Evolutionary conservation across 1,139 yeast species (phyloP).

Genomic region (Taphrina deformans): DNA sequence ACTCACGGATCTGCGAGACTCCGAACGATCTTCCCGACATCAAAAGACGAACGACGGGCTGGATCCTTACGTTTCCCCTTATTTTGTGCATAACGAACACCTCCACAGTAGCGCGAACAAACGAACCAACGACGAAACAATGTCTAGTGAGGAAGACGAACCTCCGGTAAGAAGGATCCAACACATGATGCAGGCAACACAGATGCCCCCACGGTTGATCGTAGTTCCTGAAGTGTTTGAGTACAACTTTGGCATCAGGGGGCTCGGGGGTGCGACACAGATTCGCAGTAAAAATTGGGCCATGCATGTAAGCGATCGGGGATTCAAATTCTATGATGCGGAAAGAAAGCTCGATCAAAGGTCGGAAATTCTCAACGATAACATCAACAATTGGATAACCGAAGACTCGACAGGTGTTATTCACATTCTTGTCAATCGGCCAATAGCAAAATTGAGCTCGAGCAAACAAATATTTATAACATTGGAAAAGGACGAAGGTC

Average conservation of each 20-base stretch:
- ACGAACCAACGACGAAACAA: neutral
- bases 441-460: neutral
- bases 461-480: neutral
- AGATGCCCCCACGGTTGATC: neutral
- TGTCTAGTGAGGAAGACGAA: neutral
- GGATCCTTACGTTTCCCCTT: neutral
- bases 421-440: neutral
- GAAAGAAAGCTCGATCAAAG: neutral
- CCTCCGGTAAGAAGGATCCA: neutral
- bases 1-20: neutral
- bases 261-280: neutral
- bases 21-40: neutral
- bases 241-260: neutral
- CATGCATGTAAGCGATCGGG: neutral
- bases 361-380: neutral
- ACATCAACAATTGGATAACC: neutral
- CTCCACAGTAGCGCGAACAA: neutral
- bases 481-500: neutral
- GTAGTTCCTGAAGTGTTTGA: neutral
- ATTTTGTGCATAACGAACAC: neutral
- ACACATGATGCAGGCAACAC: neutral
- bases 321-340: neutral
- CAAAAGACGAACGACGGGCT: neutral
- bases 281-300: neutral
- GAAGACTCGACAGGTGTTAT: neutral